These are phyloP conservation scores for Stagonosporopsis vannaccii DNA, from an alignment of 2,329 filamentous ascomycete species.

Conservation along the genomic window DNA sequence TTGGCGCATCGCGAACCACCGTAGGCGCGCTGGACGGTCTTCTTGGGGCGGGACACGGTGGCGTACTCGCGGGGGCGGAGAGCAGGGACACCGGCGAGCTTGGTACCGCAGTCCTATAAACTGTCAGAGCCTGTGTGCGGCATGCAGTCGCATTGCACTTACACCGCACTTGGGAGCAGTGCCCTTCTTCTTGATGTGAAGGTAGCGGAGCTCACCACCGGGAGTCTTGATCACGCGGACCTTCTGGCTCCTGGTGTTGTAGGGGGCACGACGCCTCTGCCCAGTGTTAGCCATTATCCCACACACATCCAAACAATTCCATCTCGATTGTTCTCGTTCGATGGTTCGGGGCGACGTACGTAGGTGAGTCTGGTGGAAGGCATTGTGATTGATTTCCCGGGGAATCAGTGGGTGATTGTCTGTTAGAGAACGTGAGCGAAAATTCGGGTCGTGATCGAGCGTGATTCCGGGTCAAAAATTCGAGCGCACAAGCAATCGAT, in stretches of 20 bases:
- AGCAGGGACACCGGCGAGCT: constrained; percentile 96
- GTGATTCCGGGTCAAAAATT: constrained; percentile 3
- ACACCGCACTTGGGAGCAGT: constrained; percentile 88
- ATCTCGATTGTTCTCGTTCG: constrained; percentile 17
- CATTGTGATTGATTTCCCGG: constrained; percentile 57
- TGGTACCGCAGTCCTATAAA: constrained; percentile 91
- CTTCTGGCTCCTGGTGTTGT: constrained; percentile 99
- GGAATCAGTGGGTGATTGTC: constrained; percentile 43
- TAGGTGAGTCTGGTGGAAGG: constrained; percentile 63
- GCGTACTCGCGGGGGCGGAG: constrained; percentile 98
- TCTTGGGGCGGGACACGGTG: constrained; percentile 96
- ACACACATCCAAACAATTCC: constrained; percentile 14
- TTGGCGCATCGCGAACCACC: constrained; percentile 96
- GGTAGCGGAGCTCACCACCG: constrained; percentile 91
- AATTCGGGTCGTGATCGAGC: constrained; percentile 19
- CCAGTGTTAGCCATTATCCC: constrained; percentile 41
- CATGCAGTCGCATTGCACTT: constrained; percentile 28
- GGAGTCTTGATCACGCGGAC: constrained; percentile 80
- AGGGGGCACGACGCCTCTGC: constrained; percentile 67
- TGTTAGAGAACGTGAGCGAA: constrained; percentile 37
- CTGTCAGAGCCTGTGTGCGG: constrained; percentile 24
- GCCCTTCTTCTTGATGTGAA: constrained; percentile 99
- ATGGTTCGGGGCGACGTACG: constrained; percentile 53
- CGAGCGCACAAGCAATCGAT: constrained; percentile 14
- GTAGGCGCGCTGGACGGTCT: constrained; percentile 98